These are phyloP conservation scores for Cladochytrium tenue DNA, from an alignment of 371 early-diverging fungal species.

Conservation along the genomic window DNA sequence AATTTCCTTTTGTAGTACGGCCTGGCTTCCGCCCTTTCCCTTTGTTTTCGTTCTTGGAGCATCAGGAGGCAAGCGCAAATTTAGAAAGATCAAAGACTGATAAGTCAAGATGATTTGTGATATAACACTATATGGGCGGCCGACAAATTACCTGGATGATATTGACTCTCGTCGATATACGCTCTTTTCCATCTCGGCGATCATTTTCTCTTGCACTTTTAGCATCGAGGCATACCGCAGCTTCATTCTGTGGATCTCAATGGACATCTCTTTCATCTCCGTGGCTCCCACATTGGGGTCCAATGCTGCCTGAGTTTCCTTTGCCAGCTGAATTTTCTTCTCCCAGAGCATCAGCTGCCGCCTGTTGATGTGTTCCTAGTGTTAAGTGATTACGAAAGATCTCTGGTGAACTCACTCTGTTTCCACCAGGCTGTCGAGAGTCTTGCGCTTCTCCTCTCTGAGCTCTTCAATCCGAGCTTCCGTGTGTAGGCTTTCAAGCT, in stretches of 20 bases:
- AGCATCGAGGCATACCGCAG: conserved; percentile 53
- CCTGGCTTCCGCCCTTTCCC: conserved; percentile 45
- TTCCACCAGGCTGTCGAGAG: conserved; percentile 52
- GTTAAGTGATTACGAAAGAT: neutral
- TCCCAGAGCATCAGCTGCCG: conserved; percentile 67
- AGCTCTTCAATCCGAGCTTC: conserved; percentile 48
- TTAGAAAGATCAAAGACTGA: too few species aligned
- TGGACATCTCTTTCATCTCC: conserved; percentile 57
- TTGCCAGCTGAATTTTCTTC: conserved; percentile 63
- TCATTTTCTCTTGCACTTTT: conserved; percentile 60
- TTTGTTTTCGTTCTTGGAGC: conserved; percentile 32
- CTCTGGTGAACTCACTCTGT: conserved; percentile 44
- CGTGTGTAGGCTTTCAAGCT: conserved; percentile 46
- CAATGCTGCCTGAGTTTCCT: conserved; percentile 61
- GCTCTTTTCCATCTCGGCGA: conserved; percentile 60
- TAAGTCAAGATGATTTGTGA: too few species aligned
- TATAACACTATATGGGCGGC: too few species aligned
- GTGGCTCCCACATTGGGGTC: conserved; percentile 61
- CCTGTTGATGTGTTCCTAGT: conserved; percentile 22
- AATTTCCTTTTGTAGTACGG: conserved; percentile 49
- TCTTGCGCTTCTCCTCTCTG: conserved; percentile 44
- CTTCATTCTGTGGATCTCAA: conserved; percentile 63
- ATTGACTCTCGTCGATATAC: conserved; percentile 55
- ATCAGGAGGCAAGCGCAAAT: neutral
- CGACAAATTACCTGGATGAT: conserved; percentile 26